Base-by-base conservation (phyloP, 2,329 filamentous ascomycete species). In the Pestalotiopsis sp. region DNA sequence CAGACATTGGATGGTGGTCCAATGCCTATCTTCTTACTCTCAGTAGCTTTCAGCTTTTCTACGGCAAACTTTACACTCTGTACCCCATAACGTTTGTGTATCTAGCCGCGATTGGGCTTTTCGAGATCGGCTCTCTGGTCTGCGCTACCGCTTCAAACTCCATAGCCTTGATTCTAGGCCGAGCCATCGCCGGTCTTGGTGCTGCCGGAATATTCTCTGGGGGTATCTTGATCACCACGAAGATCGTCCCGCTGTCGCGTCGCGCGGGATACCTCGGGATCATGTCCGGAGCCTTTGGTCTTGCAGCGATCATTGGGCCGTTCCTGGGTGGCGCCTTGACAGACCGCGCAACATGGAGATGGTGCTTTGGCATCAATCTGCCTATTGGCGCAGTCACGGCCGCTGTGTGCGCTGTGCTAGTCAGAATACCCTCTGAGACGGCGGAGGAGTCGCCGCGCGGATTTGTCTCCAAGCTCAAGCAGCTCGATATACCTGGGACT, bases 281-380 rank as follows among this genome's bases (percentile, higher is more conserved):
- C 4, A 25, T 57, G 5, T 31, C 23, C 4, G 64, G 64, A n/a
- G 39, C 39, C 7, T 69, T 63, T 49, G 65, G 64, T 20, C 17
- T 49, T 4, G 57, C 68, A 1, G 13, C 41, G 2, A 38, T 57
- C 13, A n/a, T 57, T 12, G 63, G 63, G 13, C 63, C 41, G 4
- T 57, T 66, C 12, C 7, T 66, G 12, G 63, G 63, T 5, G 38
- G 38, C 7, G 65, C 5, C 36, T 49, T 64, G 4, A 64, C 61
- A 13, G 61, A 64, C 23, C 14, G 20, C 9, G 61, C 39, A 11
- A 45, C 61, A 9, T 66, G 63, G 63, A 17, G 63, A 31, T 66
- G 63, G 63, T 66, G 63, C 56, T 85, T 84, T 72, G 85, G 81
- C 70, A 78, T 86, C 76, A 85, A 85, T 71, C 77, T 86, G 4